Conservation (phyloP, 345 rosid genomes). For the Linum usitatissimum region DNA sequence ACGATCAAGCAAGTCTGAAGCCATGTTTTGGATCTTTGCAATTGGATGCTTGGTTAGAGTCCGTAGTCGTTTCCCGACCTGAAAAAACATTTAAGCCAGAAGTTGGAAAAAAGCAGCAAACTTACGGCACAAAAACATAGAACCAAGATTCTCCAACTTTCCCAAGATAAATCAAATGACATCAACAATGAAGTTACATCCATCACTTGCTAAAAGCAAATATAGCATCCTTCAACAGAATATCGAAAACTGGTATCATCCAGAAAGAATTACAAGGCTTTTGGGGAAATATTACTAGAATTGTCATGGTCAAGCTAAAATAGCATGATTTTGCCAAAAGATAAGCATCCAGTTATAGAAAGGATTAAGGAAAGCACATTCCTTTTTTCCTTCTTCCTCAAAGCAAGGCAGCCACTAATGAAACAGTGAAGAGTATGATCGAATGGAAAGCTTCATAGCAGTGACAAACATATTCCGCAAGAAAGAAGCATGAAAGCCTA, state of each 20-base stretch:
- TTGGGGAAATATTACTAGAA: neutral
- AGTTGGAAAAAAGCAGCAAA: neutral
- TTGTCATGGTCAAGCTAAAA: neutral
- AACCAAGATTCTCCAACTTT: neutral
- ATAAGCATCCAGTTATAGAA: neutral
- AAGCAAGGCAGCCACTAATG: neutral
- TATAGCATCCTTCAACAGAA: neutral
- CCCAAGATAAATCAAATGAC: neutral
- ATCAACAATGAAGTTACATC: neutral
- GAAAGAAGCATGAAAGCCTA: neutral
- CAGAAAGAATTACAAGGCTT: neutral
- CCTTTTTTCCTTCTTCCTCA: neutral
- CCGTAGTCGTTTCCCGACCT: slow-evolving; percentile 90
- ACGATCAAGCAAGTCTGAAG: slow-evolving; percentile 58
- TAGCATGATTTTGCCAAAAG: neutral
- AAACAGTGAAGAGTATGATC: too few species aligned
- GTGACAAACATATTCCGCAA: neutral
- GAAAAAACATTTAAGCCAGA: slow-evolving; percentile 12
- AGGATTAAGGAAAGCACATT: neutral
- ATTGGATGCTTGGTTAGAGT: slow-evolving; percentile 75
- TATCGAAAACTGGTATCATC: neutral
- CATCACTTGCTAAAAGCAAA: neutral
- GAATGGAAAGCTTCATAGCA: neutral
- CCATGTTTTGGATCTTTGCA: slow-evolving; percentile 42
- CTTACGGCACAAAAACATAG: neutral